A percentile compares a stretch with the other conserved stretches of the same genome.
phyloP scores from a whole-genome alignment of 441 rosid species.

The Gossypium gossypioides region DNA sequence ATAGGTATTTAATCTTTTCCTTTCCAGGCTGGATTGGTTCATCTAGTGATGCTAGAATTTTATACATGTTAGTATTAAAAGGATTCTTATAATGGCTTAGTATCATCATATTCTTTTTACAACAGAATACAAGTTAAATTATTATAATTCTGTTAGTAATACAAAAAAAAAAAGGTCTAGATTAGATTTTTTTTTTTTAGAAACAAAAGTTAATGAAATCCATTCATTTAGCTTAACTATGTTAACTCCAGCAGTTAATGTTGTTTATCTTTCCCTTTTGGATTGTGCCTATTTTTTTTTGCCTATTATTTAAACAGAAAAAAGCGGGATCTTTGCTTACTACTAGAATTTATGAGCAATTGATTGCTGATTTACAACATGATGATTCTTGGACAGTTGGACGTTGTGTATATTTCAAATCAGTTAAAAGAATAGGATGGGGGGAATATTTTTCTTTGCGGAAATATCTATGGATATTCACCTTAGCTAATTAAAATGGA shows the following conservation, averaged over 20 bases:
- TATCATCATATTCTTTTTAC: background rate
- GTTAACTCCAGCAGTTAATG: background rate
- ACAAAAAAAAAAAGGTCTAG: background rate
- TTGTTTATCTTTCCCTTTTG: background rate
- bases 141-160: background rate
- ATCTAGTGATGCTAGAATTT: conserved; percentile 12
- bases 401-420: background rate
- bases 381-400: background rate
- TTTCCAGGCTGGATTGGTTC: conserved; percentile 2
- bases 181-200: background rate
- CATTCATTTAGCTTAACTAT: background rate
- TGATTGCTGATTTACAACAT: background rate
- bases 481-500: background rate
- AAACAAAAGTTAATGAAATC: background rate
- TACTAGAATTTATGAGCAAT: background rate
- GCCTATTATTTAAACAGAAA: background rate
- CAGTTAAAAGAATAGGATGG: background rate
- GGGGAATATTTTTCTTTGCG: background rate
- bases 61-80: background rate
- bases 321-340: background rate
- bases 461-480: background rate
- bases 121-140: background rate
- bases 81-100: background rate
- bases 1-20: conserved; percentile 4
- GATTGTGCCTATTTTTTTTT: background rate